Percentiles rank a stretch among this genome's conserved stretches.
Evolutionary conservation across 345 rosid species (phyloP).

Genomic region (Populus ilicifolia): DNA sequence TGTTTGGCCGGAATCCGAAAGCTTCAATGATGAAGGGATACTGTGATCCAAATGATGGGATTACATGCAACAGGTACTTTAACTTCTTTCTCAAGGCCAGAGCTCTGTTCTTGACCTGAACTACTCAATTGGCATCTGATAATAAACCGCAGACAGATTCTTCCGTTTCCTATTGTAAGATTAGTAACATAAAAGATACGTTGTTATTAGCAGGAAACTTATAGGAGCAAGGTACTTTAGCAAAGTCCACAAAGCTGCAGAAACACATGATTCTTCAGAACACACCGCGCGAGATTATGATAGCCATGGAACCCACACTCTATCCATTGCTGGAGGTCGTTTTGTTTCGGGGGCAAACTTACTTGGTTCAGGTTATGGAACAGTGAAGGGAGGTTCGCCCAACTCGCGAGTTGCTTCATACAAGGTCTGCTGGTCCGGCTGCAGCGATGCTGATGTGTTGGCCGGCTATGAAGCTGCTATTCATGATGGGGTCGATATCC

Average conservation of each 20-base stretch:
- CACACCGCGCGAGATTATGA: neutral
- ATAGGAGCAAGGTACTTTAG: slow-evolving; percentile 25
- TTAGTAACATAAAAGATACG: no score
- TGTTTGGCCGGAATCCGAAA: slow-evolving; percentile 27
- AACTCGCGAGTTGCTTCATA: slow-evolving; percentile 15
- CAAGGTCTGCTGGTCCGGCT: slow-evolving; percentile 11
- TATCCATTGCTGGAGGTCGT: slow-evolving; percentile 16
- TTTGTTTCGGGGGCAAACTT: slow-evolving; percentile 16
- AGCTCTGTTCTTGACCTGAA: no score
- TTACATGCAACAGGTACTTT: slow-evolving; percentile 19
- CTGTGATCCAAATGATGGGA: slow-evolving; percentile 6
- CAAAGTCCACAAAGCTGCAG: slow-evolving; percentile 8
- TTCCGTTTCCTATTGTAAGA: no score
- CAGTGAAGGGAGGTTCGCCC: slow-evolving; percentile 17
- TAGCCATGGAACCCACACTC: slow-evolving; percentile 27
- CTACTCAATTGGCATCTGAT: no score
- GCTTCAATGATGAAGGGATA: slow-evolving; percentile 23
- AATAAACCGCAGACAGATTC: no score
- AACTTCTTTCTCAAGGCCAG: neutral
- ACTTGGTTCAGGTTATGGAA: slow-evolving; percentile 14
- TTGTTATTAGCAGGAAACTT: slow-evolving; percentile 2
- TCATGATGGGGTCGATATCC: slow-evolving; percentile 16
- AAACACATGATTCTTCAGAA: neutral
- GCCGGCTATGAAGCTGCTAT: slow-evolving; percentile 24
- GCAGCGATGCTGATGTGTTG: slow-evolving; percentile 17